These are phyloP conservation scores for Ceratobasidium sp. DNA, from an alignment of 1,284 basidiomycete genomes.

Conservation along the genomic window DNA sequence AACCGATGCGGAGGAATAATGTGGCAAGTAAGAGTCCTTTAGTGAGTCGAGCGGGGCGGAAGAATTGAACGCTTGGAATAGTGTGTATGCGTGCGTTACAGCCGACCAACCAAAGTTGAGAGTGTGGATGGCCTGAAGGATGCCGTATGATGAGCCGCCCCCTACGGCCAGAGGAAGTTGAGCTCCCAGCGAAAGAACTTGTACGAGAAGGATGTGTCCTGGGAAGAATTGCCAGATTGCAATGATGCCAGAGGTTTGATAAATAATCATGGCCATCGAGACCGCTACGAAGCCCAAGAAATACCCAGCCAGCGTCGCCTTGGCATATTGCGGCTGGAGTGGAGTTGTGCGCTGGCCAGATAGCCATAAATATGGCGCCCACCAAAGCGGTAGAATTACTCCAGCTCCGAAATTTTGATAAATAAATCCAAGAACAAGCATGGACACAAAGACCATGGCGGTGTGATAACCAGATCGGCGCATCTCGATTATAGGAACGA, in stretches of 20 bases:
- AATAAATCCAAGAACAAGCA: slow-evolving; percentile 25
- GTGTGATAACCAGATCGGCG: slow-evolving; percentile 15
- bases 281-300: slow-evolving; percentile 16
- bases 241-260: slow-evolving; percentile 15
- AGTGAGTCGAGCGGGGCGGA: slow-evolving; percentile 18
- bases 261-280: slow-evolving; percentile 2
- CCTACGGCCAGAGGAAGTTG: neutral
- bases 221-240: slow-evolving; percentile 38
- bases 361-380: neutral
- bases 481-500: slow-evolving; percentile 31
- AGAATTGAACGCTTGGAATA: slow-evolving; percentile 9
- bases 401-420: slow-evolving; percentile 19
- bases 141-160: neutral
- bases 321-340: slow-evolving; percentile 14
- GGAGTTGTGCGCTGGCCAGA: neutral
- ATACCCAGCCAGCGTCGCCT: slow-evolving; percentile 21
- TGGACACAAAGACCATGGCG: neutral
- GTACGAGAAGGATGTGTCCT: neutral
- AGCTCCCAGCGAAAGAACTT: neutral
- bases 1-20: slow-evolving; percentile 2
- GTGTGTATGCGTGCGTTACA: slow-evolving; percentile 12
- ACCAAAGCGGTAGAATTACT: slow-evolving; percentile 30
- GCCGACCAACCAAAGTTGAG: slow-evolving; percentile 22
- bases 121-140: slow-evolving; percentile 6
- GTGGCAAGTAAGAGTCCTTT: slow-evolving; percentile 11